Base-by-base conservation (phyloP, 2,329 filamentous ascomycete genomes). In the Pseudocercospora vitis region DNA sequence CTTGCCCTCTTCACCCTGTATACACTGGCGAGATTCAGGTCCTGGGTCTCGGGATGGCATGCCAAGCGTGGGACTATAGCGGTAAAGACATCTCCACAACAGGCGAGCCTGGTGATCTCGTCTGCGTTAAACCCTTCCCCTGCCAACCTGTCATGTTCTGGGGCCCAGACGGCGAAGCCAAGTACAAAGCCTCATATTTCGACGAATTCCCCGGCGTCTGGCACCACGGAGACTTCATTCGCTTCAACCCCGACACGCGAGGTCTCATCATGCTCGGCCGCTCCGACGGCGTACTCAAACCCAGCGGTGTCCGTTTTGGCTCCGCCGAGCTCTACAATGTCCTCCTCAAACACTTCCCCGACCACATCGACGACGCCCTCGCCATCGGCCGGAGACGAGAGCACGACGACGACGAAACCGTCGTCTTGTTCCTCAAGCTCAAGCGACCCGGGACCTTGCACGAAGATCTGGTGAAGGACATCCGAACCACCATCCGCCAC, bases 291-390 rank as follows among this genome's bases (percentile, higher is more conserved):
- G 89, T 97, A 4, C 75, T 99, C 11, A 99, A 99, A 69, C 94
- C 94, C 0, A 83, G 87, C 0, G 94, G 94, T 2, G 90, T 99
- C 14, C 80, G 92, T 0, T 97, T 99, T 67, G 92, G 92, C 3
- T 91, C 86, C 26, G 91, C 92, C 0, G 94, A 99, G 76, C 96
- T 99, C 16, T 97, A 97, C 73, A 96, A 96, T 68, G 79, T 96
- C n/a, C 75, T 97, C 23, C 82, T 94, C 1, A 84, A 88, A 61
- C 87, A 91, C 72, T 96, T 96, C 64, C 81, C 85, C 0, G 74
- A 79, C 8, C 82, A 92, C 52, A 78, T 97, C 14, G 86, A 90
- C 55, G 92, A 99, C 65, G 89, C 89, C 0, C 78, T 97, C 1
- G 97, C 92, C 66, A 84, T 97, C 29, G 92, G 94, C 0, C 80